A percentile compares a stretch with the other conserved stretches of the same genome.
These are phyloP conservation scores for Didymosphaeria variabile DNA, from an alignment of 2,329 filamentous ascomycete genomes.

Conservation along the genomic window DNA sequence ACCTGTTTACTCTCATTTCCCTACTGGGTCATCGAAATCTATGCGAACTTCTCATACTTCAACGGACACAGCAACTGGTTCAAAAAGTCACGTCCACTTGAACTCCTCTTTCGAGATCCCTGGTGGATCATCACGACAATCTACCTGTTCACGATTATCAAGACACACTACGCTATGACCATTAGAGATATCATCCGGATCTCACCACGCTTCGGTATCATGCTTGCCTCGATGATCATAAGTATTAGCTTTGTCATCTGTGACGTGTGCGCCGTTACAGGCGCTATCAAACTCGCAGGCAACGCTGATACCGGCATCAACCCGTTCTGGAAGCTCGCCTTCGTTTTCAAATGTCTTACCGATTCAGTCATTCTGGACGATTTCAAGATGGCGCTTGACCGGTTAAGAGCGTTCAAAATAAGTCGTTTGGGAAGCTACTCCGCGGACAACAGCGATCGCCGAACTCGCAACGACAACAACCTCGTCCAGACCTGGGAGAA, in stretches of 20 bases:
- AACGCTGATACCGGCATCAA: constrained; percentile 67
- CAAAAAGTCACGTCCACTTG: constrained; percentile 64
- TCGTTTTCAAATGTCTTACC: constrained; percentile 73
- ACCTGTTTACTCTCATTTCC: constrained; percentile 68
- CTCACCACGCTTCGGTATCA: constrained; percentile 70
- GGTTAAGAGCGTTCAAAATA: constrained; percentile 56
- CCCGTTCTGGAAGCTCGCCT: constrained; percentile 71
- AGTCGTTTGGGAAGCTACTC: constrained; percentile 50
- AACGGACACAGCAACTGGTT: constrained; percentile 65
- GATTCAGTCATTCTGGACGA: constrained; percentile 74
- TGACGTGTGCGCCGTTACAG: constrained; percentile 68
- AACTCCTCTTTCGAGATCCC: constrained; percentile 70
- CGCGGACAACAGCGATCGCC: constrained; percentile 45
- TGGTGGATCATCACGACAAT: constrained; percentile 73
- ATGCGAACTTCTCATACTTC: constrained; percentile 72
- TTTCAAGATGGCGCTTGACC: constrained; percentile 68
- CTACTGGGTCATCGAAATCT: constrained; percentile 72
- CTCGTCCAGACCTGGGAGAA: constrained; percentile 47
- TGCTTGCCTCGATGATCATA: constrained; percentile 68
- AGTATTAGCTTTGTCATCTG: constrained; percentile 69
- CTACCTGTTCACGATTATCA: constrained; percentile 70
- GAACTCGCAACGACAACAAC: constrained; percentile 39
- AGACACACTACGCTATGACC: constrained; percentile 67
- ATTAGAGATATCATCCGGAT: constrained; percentile 66
- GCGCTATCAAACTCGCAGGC: constrained; percentile 51